Evolutionary conservation across 176 grass and related monocot genomes (phyloP).

Genomic region (Areca catechu): DNA sequence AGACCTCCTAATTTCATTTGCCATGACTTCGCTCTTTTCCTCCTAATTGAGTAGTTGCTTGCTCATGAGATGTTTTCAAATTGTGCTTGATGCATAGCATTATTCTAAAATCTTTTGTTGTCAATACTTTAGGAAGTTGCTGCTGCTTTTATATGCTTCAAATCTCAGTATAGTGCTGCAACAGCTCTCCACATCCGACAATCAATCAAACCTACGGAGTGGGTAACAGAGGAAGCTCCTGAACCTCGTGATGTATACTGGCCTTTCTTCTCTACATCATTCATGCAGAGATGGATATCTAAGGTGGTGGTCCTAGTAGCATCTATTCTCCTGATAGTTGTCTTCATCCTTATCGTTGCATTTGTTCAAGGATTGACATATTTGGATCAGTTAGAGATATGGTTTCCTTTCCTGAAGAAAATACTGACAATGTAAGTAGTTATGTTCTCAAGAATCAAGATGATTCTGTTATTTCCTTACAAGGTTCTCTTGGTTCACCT

Average conservation of each 20-base stretch:
- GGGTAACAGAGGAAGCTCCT: slow-evolving; percentile 86
- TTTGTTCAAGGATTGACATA: slow-evolving; percentile 95
- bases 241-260: slow-evolving; percentile 83
- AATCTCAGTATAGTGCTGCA: slow-evolving; percentile 61
- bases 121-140: slow-evolving; percentile 45
- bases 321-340: slow-evolving; percentile 65
- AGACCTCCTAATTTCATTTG: no score
- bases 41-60: no score
- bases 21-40: no score
- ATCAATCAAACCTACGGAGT: slow-evolving; percentile 68
- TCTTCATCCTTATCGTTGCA: slow-evolving; percentile 56
- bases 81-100: neutral
- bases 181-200: slow-evolving; percentile 65
- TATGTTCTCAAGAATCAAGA: no score
- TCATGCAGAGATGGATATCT: slow-evolving; percentile 85
- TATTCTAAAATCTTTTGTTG: neutral
- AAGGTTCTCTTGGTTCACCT: no score
- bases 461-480: no score
- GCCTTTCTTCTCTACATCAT: slow-evolving; percentile 89
- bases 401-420: slow-evolving; percentile 73
- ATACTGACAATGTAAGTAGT: slow-evolving; percentile 73
- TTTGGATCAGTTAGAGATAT: slow-evolving; percentile 78
- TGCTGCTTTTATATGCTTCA: slow-evolving; percentile 84
- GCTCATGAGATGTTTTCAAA: no score
- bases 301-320: slow-evolving; percentile 74